phyloP scores from a whole-genome alignment of 2,329 filamentous ascomycete species.

The Colletotrichum horii region DNA sequence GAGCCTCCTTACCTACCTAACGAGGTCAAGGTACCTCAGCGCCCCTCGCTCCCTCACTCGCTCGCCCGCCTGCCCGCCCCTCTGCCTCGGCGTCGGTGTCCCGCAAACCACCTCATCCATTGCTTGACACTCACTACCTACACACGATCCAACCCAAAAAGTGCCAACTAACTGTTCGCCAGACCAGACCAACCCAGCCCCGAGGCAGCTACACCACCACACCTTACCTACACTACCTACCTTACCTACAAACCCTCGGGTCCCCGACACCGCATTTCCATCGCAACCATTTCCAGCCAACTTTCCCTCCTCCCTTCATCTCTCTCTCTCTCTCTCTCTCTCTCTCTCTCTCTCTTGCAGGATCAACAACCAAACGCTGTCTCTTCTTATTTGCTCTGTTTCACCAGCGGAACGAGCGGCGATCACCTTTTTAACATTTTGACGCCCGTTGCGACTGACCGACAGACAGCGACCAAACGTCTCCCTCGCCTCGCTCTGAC shows the following conservation, averaged over 20 bases:
- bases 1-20: neutral
- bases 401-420: neutral
- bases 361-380: neutral
- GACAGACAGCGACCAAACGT: neutral
- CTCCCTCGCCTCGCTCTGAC: neutral
- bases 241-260: neutral
- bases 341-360: neutral
- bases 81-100: conserved; percentile 5
- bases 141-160: neutral
- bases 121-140: conserved; percentile 1
- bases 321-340: neutral
- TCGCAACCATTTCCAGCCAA: conserved; percentile 7
- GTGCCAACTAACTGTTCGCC: conserved; percentile 19
- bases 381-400: neutral
- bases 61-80: neutral
- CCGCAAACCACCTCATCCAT: conserved; percentile 15
- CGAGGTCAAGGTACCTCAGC: neutral
- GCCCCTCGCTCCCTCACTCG: neutral
- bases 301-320: neutral
- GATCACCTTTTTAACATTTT: neutral
- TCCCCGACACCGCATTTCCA: conserved; percentile 18
- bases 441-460: neutral
- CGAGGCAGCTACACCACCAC: neutral
- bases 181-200: conserved; percentile 15
- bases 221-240: neutral